Evolutionary conservation across 768 basidiomycete species (phyloP).

Genomic region (Arthromyces matolae): DNA sequence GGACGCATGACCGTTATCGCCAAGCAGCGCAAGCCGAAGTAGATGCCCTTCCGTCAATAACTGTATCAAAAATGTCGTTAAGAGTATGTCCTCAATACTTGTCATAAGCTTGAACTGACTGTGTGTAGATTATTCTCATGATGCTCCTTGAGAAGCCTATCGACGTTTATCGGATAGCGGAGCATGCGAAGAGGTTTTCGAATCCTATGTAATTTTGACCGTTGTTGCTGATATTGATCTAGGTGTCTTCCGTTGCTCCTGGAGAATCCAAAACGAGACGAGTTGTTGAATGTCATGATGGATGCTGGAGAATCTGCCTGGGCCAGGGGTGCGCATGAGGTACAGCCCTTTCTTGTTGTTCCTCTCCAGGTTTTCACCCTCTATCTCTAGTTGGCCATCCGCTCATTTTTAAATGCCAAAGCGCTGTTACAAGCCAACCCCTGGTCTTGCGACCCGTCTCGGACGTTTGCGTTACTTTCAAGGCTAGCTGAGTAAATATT

Average conservation of each 20-base stretch:
- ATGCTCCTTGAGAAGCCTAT: constrained; percentile 60
- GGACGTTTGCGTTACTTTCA: constrained; percentile 51
- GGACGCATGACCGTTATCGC: constrained; percentile 71
- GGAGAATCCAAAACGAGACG: constrained; percentile 58
- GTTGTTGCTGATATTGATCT: neutral
- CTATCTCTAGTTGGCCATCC: constrained; percentile 66
- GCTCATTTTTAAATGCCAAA: constrained; percentile 58
- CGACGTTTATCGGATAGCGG: constrained; percentile 67
- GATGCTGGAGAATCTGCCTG: constrained; percentile 71
- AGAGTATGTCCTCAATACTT: constrained; percentile 37
- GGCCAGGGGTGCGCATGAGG: constrained; percentile 73
- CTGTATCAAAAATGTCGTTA: constrained; percentile 65
- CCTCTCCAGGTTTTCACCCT: too few species aligned
- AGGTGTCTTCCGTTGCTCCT: constrained; percentile 63
- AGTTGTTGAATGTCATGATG: constrained; percentile 55
- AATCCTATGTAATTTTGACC: neutral
- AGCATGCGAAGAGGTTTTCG: constrained; percentile 58
- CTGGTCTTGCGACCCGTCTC: constrained; percentile 45
- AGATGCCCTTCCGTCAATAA: constrained; percentile 42
- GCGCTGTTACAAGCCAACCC: constrained; percentile 49
- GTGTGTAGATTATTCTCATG: constrained; percentile 59
- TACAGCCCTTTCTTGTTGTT: too few species aligned
- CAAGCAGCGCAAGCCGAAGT: constrained; percentile 67
- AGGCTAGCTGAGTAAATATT: constrained; percentile 58
- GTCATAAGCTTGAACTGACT: neutral